phyloP scores from a whole-genome alignment of 768 basidiomycete genomes.

The Cantharellus anzutake region DNA sequence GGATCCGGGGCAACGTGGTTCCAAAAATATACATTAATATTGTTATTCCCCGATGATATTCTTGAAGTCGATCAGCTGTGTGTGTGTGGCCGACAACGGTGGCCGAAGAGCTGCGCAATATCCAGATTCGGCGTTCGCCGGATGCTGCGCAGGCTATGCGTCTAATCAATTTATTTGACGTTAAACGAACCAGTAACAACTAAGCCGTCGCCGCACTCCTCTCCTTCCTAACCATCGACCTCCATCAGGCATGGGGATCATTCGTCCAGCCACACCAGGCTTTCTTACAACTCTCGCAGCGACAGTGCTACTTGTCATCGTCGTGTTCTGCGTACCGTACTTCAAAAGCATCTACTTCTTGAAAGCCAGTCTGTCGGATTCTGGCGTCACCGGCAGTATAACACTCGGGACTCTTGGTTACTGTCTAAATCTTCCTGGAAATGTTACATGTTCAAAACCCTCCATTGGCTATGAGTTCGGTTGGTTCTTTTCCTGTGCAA shows the following conservation, averaged over 20 bases:
- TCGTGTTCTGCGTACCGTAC: conserved; percentile 79
- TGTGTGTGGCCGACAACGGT: too few relatives aligned
- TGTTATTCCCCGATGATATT: too few relatives aligned
- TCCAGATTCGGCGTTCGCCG: too few relatives aligned
- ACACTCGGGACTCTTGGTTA: conserved; percentile 86
- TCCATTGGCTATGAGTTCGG: conserved; percentile 77
- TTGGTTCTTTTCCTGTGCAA: conserved; percentile 22
- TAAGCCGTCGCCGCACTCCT: too few relatives aligned
- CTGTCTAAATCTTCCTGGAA: conserved; percentile 39
- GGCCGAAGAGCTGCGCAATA: too few relatives aligned
- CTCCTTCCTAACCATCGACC: too few relatives aligned
- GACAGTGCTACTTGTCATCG: conserved; percentile 59
- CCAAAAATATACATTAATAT: too few relatives aligned
- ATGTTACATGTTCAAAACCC: conserved; percentile 55
- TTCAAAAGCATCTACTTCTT: conserved; percentile 73
- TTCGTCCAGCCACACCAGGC: conserved; percentile 80
- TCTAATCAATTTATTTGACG: too few relatives aligned
- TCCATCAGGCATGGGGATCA: conserved; percentile 12
- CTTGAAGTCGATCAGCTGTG: too few relatives aligned
- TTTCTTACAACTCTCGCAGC: conserved; percentile 69
- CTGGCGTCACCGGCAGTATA: conserved; percentile 36
- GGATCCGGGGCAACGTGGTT: too few relatives aligned
- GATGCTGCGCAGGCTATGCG: too few relatives aligned
- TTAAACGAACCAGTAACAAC: too few relatives aligned
- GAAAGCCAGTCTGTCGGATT: conserved; percentile 35